Base-by-base conservation (phyloP, 2,329 filamentous ascomycete genomes). In the Colletotrichum tropicale region DNA sequence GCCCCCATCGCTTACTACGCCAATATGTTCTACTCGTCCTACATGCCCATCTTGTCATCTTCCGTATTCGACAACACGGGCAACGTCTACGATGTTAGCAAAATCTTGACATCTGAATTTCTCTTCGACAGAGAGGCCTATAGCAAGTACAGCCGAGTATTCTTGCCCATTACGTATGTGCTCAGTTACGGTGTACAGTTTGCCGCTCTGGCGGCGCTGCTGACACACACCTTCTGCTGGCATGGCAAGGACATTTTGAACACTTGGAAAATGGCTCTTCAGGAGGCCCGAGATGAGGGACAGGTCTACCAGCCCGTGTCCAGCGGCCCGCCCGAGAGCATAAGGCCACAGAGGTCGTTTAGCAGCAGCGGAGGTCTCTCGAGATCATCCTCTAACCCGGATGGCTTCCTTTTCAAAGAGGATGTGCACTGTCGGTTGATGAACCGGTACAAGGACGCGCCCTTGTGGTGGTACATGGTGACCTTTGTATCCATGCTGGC, bases 121-220 rank as follows among this genome's bases (percentile, higher is more conserved):
- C 82, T 95, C 43, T 96, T 98, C 80, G 94, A 98, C 80, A 88
- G 90, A 75, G 89, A 92, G 24, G 94, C 94, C 21, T 98, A 98
- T 83, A 88, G 92, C 64, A 90, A 88, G n/a, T 98, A 98, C 84
- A 96, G 94, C 79, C 91, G 94, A 21, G 94, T 98, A 2, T 98
- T 96, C 78, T 86, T 98, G 10, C 95, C 95, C 2, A 95, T 97
- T 76, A 97, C 95, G 0, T 98, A 97, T 81, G 94, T 96, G 24
- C 88, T 98, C 55, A 96, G 94, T 81, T 98, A 98, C 79, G 95
- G 93, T 4, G 90, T 98, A 28, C 95, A 97, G 80, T 98, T 98
- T 82, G 95, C 95, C 15, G 94, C 94, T 2, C 87, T 98, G 24
- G 93, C 95, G 28, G 94, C 95, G 2, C 87, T 98, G 15, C 86